Evolutionary conservation across 2,329 filamentous ascomycete species (phyloP), one percentile per base, ranked within the genome.

Genomic region (Ascochyta koolunga): DNA sequence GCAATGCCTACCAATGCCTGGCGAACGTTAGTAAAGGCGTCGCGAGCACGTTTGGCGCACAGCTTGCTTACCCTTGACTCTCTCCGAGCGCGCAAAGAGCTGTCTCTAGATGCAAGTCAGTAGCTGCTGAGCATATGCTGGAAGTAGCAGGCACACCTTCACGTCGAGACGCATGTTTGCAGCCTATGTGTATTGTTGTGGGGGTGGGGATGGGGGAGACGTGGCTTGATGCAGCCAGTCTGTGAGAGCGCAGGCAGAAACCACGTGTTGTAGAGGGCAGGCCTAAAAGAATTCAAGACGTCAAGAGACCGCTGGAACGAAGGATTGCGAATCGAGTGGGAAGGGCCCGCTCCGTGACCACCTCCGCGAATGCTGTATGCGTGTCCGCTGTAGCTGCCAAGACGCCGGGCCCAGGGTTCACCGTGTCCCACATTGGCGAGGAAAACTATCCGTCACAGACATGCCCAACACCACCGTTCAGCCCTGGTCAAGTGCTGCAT

Each of bases 61-160:
- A 22, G 40, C 40, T 18, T 38, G 54, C 65, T 62, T 61, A 73
- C 73, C 73, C 64, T 98, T 98, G 66, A 98, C 93, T 80, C 93
- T 89, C 85, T 98, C 91, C 71, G 90, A 96, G 78, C 92, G 86
- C 78, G 90, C 90, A 80, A 91, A 90, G 69, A 91, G 85, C 79
- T 91, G 89, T 78, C 88, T 87, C 89, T 91, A 75, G 72, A 77
- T 73, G 61, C 60, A 60, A 43, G 61, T 82, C 69, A 81, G 79
- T 71, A 32, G 29, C 37, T 46, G 22, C 21, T 33, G 31, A 2
- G 18, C 21, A 9, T 13, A 10, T 21, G 11, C 5, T 33, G 24
- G n/a, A 9, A 7, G 19, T 13, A 16, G 29, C 31, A 4, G 37
- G 27, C 63, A 43, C 70, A 76, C 75, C 75, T 79, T 79, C n/a